These are phyloP conservation scores for Cornus kousa DNA, from an alignment of 148 eudicot species.

Conservation along the genomic window DNA sequence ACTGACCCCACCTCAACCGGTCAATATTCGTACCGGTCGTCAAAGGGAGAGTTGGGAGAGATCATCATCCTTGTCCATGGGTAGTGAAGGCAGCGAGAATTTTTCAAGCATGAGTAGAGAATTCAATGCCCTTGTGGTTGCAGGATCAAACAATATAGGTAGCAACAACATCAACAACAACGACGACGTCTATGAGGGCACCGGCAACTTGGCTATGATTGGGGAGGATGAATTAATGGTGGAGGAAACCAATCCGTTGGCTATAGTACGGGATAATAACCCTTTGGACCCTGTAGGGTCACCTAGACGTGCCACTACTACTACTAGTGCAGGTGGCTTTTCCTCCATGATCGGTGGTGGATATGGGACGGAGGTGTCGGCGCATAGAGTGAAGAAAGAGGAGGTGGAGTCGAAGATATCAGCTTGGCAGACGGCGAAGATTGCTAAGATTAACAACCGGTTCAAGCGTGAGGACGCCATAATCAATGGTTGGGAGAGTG, in stretches of 20 bases:
- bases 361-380: slow-evolving; percentile 24
- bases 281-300: slow-evolving; percentile 32
- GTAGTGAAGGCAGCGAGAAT: slow-evolving; percentile 51
- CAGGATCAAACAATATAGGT: slow-evolving; percentile 47
- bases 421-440: slow-evolving; percentile 91
- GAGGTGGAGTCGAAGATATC: slow-evolving; percentile 86
- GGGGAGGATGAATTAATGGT: slow-evolving; percentile 52
- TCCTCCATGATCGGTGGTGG: slow-evolving; percentile 9
- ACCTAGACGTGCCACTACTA: slow-evolving; percentile 12
- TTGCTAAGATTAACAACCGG: slow-evolving; percentile 81
- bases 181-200: background rate
- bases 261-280: slow-evolving; percentile 68
- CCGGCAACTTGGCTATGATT: slow-evolving; percentile 50
- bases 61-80: slow-evolving; percentile 50
- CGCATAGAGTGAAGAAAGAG: slow-evolving; percentile 79
- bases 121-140: slow-evolving; percentile 53
- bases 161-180: slow-evolving; percentile 11
- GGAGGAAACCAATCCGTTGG: slow-evolving; percentile 71
- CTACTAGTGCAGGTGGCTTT: background rate
- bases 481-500: slow-evolving; percentile 84
- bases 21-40: slow-evolving; percentile 24
- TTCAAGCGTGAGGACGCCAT: slow-evolving; percentile 86
- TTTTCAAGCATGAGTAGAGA: slow-evolving; percentile 56
- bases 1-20: slow-evolving; percentile 37
- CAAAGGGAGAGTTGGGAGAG: slow-evolving; percentile 35